Evolutionary conservation across 139 green algal genomes (phyloP), one percentile per base, ranked within the genome.

Genomic region (Microglena sp.): DNA sequence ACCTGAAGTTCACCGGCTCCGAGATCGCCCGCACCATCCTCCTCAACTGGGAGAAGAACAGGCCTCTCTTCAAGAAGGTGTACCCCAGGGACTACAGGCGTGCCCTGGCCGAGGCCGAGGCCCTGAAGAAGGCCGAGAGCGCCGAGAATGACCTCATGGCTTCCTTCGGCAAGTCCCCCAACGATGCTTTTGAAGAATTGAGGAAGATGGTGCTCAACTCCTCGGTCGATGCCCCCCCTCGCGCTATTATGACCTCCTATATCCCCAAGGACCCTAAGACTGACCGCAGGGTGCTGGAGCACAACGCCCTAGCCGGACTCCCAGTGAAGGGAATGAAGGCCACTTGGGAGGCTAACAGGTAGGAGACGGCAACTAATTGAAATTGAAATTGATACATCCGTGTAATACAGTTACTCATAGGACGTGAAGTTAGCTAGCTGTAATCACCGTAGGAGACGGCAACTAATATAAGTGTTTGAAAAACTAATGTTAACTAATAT

Each of bases 1-100:
- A 97, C 77, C 66, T 88, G 56, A 79, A 86, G 72, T 85, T 85
- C 74, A 97, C 91, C 0, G 75, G 77, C 55, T 86, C 70, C 30
- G 45, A 78, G 7, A 60, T 86, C 11, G 89, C 83, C 0, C 64
- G 67, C 30, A 46, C 34, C 59, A 80, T 96, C 27, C 77, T 96
- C 61, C 71, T 74, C 15, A 71, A 86, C 74, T 96, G 88, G 88
- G 75, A 86, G 36, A 59, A 55, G 26, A 55, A 75, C 24, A 46
- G 68, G 63, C 28, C 11, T 2, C 60, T 74, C 67, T 95, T 96
- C 74, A 89, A 87, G 71, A 88, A 85, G 80, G 87, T 91, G 30
- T 72, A 66, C 27, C 82, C 82, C 2, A 66, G 79, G 24, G 84
- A 91, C 60, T 89, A 83, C 66, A 66, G 73, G 30, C 74, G 74